Percentiles rank a stretch among this genome's conserved stretches.
These are phyloP conservation scores for Brassica juncea DNA, from an alignment of 345 rosid genomes.

Conservation along the genomic window DNA sequence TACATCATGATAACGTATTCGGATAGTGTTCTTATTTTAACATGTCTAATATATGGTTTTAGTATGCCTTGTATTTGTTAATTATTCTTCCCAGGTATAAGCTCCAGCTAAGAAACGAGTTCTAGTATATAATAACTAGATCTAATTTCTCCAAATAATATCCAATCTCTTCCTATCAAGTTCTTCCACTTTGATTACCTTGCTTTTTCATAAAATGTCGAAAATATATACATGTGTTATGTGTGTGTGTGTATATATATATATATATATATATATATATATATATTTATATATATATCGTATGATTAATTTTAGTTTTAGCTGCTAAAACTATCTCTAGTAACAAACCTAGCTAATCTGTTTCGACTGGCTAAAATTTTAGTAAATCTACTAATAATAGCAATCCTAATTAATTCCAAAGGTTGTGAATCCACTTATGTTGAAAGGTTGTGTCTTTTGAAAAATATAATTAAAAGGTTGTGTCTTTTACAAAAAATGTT, in stretches of 20 bases:
- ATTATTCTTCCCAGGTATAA: conserved; percentile 19
- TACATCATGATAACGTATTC: conserved; percentile 19
- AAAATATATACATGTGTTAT: neutral
- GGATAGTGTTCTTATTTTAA: conserved; percentile 8
- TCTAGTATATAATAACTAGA: neutral
- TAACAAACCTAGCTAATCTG: neutral
- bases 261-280: no score
- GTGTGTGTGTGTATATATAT: no score
- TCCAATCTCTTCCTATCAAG: conserved; percentile 3
- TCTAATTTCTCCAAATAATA: conserved; percentile 3
- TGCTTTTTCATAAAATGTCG: neutral
- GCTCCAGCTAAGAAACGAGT: conserved; percentile 28
- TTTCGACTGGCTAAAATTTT: neutral
- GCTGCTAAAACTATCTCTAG: neutral
- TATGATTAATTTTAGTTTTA: neutral
- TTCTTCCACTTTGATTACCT: conserved; percentile 5
- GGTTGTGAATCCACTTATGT: no score
- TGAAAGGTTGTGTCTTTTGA: no score
- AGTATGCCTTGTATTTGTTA: neutral
- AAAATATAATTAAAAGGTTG: no score
- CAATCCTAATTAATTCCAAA: no score
- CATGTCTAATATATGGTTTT: conserved; percentile 15
- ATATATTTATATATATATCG: neutral
- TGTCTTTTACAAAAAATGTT: no score
- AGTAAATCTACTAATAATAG: neutral